Base-by-base conservation (phyloP, 169 alveolate species). In the Eimeria sp. region DNA sequence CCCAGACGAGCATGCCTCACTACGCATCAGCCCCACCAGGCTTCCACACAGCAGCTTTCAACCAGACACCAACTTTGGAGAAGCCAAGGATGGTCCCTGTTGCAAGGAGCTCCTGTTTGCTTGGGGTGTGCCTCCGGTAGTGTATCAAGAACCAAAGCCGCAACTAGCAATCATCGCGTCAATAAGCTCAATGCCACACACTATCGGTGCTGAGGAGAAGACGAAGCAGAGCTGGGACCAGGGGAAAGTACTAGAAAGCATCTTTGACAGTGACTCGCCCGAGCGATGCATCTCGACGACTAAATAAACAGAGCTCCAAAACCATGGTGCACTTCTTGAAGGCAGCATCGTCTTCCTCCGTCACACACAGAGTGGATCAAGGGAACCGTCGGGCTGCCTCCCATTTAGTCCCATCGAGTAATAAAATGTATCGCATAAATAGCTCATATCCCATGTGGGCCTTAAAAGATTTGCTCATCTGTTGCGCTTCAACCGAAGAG, bases 111-210 rank as follows among this genome's bases (percentile, higher is more conserved):
- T 87, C 93, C 25, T 87, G 93, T 65, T 40, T 87, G 93, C 93
- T 87, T 34, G 93, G 93, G 16, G 93, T 87, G 65, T 87, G 93
- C 65, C 65, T 87, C 65, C 93, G 83, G 82, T 87, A 83, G 91
- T 47, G 67, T 49, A 49, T 47, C 45, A 27, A 10, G 88, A 47
- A 47, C 9, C 45, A 10, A 6, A 25, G 49, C 40, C 5, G 7
- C 49, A 7, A 25, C 25, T 7, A n/a, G 65, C 88, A 45, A 45
- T 25, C 70, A 25, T 78, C 88, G n/a, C 49, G 40, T 14, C 57
- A 34, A 16, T 73, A 40, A 40, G 11, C n/a, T 3, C 54, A n/a
- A 1, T 40, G 34, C 6, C 27, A 16, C 57, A 57, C 16, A 16
- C 83, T 18, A 40, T 18, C 57, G 4, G 54, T 40, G 83, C 54